Base-by-base conservation (phyloP, 139 green algal species). In the Chlamydomonas sp. region DNA sequence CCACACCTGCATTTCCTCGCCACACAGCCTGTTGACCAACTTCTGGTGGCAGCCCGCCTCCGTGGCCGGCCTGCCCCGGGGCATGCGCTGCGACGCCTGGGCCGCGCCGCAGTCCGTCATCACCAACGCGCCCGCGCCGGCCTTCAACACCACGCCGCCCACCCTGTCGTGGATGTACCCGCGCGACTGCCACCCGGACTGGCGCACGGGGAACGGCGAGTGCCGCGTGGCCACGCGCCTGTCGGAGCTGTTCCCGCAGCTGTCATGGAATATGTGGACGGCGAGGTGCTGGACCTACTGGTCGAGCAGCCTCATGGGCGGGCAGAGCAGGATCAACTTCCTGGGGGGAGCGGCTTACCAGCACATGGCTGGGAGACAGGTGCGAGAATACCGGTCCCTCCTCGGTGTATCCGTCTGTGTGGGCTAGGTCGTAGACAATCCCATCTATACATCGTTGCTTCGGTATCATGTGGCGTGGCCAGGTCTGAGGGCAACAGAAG, bases 61-160 rank as follows among this genome's bases (percentile, higher is more conserved):
- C 62, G 69, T 49, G 17, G 69, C 69, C 2, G 15, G 5, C 12
- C 83, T 87, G 71, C 72, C 73, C 31, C 83, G 72, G 5, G 83
- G 83, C 59, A 81, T 87, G 73, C 83, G 83, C 20, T 87, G 83
- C 62, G 83, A 87, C 74, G 83, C 73, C 63, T 87, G 83, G 83
- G n/a, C 83, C 12, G 73, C 3, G 62, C 74, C 14, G 73, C 10
- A 17, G 12, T 66, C 72, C n/a, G 17, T 80, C 8, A 66, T 3
- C 62, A 8, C 12, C 0, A 2, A 81, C 1, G 73, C 59, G 1
- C 58, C 73, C 31, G 80, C 73, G 5, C 83, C 71, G 14, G 14
- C n/a, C 10, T 80, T 67, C 59, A 73, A 73, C 73, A 49, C 31
- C 31, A 81, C 73, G 17, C 73, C 83, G 14, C 49, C 83, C 6